Evolutionary conservation across 169 alveolate species (phyloP), one percentile per base, ranked within the genome.

Genomic region (Besnoitia besnoiti): DNA sequence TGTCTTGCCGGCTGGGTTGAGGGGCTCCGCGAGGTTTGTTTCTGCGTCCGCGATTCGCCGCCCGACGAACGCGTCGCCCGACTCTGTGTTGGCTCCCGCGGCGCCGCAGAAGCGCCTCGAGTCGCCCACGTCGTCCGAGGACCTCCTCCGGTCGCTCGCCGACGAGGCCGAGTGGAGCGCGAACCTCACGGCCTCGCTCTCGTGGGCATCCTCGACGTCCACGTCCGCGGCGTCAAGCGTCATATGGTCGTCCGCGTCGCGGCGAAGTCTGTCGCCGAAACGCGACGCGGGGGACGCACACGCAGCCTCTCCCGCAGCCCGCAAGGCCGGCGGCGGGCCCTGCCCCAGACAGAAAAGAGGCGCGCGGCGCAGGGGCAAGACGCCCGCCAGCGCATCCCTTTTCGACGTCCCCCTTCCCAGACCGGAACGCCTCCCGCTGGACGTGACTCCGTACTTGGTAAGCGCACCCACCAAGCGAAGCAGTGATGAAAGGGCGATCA

Each of bases 171-270:
- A 67, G 44, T 35, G 42, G 80, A 0, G 21, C 19, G 12, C 80
- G 21, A 42, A 67, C 80, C 44, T n/a, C 4, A 37, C n/a, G 35
- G 8, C 87, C 16, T 77, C 87, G n/a, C 33, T 77, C 87, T 42
- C 87, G 40, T 77, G 87, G 87, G 87, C 49, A 10, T 37, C 87
- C 40, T 77, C 87, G 55, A 77, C 40, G 10, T 77, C 87, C n/a
- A 44, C 82, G 82, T 73, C 82, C 27, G 82, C 87, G n/a, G 87
- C 8, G 7, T 77, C 87, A 0, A 77, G 87, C 59, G 87, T 77
- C 61, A 40, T 37, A 0, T 77, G 10, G 85, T 75, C 85, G 33
- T 42, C 47, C 82, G 12, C 47, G 46, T 16, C 12, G n/a, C 14
- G 67, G 67, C 14, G 67, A 24, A 51, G 67, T 16, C 14, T 14